These are phyloP conservation scores for Pisolithus microcarpus DNA, from an alignment of 768 basidiomycete genomes.

Conservation along the genomic window DNA sequence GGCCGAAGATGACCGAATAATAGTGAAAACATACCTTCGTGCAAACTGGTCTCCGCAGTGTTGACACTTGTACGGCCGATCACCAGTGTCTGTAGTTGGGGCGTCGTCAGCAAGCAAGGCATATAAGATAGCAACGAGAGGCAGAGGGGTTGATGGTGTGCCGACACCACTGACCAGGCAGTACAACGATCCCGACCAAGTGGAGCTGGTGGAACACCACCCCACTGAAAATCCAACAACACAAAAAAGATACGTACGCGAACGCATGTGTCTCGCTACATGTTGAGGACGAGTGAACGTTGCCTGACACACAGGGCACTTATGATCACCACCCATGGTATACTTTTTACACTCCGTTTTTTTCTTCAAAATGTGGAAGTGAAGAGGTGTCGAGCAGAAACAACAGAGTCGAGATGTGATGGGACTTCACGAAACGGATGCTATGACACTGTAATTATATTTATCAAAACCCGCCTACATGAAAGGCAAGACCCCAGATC, in stretches of 20 bases:
- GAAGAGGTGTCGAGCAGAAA: conserved; percentile 9
- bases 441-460: conserved; percentile 34
- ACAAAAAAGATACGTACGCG: conserved; percentile 49
- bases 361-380: conserved; percentile 1
- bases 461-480: conserved; percentile 18
- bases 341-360: background rate
- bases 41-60: conserved; percentile 89
- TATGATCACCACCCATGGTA: conserved; percentile 74
- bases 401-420: conserved; percentile 12
- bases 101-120: conserved; percentile 2
- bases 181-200: conserved; percentile 8
- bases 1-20: background rate
- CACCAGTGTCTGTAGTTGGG: conserved; percentile 63
- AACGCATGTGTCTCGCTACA: conserved; percentile 86
- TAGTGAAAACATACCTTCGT: conserved; percentile 46
- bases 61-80: conserved; percentile 84
- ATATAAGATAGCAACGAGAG: conserved; percentile 8
- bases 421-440: conserved; percentile 11
- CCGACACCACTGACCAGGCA: background rate
- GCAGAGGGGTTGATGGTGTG: conserved; percentile 1
- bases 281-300: conserved; percentile 87
- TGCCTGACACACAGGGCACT: conserved; percentile 80
- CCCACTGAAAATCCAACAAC: no score
- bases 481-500: conserved; percentile 22
- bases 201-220: conserved; percentile 14